These are phyloP conservation scores for Juglanconis sp. DNA, from an alignment of 2,329 filamentous ascomycete genomes.

Conservation along the genomic window DNA sequence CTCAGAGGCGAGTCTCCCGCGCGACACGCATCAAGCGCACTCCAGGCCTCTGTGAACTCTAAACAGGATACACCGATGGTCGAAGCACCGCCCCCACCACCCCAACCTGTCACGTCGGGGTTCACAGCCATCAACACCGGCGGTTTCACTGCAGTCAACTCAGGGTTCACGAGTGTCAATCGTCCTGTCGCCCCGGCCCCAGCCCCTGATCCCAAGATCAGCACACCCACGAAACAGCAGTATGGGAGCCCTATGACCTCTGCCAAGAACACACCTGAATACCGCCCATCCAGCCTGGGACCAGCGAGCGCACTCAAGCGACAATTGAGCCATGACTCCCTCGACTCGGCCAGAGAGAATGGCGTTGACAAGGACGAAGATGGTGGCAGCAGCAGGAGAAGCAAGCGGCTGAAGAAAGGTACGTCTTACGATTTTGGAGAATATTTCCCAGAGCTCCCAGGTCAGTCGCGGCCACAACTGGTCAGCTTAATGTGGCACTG, in stretches of 20 bases:
- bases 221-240: slow-evolving; percentile 57
- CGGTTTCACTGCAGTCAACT: slow-evolving; percentile 73
- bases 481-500: background rate
- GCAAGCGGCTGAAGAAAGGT: slow-evolving; percentile 91
- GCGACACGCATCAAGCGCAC: slow-evolving; percentile 49
- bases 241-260: slow-evolving; percentile 61
- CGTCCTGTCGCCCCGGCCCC: slow-evolving; percentile 27
- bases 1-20: slow-evolving; percentile 66
- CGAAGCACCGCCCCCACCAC: slow-evolving; percentile 40
- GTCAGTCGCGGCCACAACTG: no score
- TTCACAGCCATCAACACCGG: slow-evolving; percentile 60
- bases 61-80: slow-evolving; percentile 48
- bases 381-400: slow-evolving; percentile 66
- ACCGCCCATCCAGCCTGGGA: slow-evolving; percentile 52
- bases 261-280: slow-evolving; percentile 63
- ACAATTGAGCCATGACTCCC: slow-evolving; percentile 62
- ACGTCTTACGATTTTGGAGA: slow-evolving; percentile 29
- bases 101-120: slow-evolving; percentile 28
- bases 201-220: slow-evolving; percentile 49
- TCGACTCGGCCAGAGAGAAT: slow-evolving; percentile 45
- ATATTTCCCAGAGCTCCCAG: background rate
- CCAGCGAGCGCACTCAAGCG: slow-evolving; percentile 69
- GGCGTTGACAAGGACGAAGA: slow-evolving; percentile 59
- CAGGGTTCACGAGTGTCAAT: slow-evolving; percentile 67
- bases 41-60: slow-evolving; percentile 46